Evolutionary conservation across 257 asterid genomes (phyloP).

Genomic region (Solanum paucissectum): DNA sequence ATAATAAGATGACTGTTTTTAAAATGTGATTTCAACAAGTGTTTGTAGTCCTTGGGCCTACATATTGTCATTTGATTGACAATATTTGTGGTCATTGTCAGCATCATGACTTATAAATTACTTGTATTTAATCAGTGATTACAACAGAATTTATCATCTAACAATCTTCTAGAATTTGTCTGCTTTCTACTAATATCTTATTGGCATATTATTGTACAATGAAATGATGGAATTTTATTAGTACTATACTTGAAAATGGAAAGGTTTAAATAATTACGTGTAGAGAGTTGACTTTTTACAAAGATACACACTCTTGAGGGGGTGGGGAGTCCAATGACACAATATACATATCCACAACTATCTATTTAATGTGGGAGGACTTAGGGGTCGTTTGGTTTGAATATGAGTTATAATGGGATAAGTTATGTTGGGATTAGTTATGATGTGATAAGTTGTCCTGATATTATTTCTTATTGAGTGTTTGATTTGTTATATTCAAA

Average conservation of each 20-base stretch:
- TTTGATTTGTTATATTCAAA: too few relatives aligned
- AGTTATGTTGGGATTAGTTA: too few relatives aligned
- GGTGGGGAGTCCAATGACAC: not conserved
- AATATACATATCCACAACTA: not conserved
- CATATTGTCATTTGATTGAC: not conserved
- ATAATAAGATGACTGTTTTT: not conserved
- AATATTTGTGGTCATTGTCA: not conserved
- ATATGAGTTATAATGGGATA: too few relatives aligned
- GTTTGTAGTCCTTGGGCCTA: not conserved
- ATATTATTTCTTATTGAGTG: too few relatives aligned
- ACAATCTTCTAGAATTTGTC: not conserved
- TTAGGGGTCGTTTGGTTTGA: too few relatives aligned
- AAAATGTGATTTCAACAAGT: not conserved
- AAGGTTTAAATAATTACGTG: too few relatives aligned
- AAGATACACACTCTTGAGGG: not conserved
- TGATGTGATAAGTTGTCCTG: too few relatives aligned
- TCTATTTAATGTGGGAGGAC: not conserved
- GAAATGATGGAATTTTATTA: not conserved
- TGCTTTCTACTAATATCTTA: not conserved
- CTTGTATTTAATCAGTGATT: not conserved
- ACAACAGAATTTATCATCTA: not conserved
- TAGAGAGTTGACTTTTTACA: not conserved
- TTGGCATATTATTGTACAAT: not conserved
- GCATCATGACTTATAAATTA: not conserved
- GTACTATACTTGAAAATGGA: not conserved